Conservation (phyloP, 306 rosid genomes). For the Acacia melanoxylon region DNA sequence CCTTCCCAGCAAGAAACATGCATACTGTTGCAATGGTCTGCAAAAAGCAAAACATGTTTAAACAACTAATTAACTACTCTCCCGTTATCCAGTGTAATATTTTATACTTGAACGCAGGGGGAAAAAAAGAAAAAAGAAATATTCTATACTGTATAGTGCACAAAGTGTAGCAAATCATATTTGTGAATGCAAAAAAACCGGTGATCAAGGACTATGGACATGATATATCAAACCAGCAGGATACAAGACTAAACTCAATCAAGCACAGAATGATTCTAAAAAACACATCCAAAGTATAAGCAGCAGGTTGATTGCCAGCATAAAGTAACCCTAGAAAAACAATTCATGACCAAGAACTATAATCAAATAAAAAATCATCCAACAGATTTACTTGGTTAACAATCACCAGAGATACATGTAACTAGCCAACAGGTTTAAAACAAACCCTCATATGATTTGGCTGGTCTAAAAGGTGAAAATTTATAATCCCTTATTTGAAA, state of each 20-base stretch:
- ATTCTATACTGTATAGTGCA: conserved; percentile 2
- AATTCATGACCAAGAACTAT: background rate
- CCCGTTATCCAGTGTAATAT: background rate
- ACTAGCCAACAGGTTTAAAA: background rate
- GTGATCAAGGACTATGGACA: conserved; percentile 1
- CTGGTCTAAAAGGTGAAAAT: conserved; percentile 11
- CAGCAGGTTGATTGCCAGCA: conserved; percentile 11
- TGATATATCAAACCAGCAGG: background rate
- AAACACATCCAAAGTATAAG: conserved; percentile 1
- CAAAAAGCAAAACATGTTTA: conserved; percentile 35
- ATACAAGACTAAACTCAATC: conserved; percentile 4
- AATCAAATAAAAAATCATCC: background rate
- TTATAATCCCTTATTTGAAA: conserved; percentile 2
- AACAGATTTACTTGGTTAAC: background rate
- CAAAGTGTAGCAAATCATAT: conserved; percentile 4
- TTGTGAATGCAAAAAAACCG: background rate
- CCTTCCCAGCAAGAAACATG: conserved; percentile 99
- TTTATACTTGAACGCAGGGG: background rate
- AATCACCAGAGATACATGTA: background rate
- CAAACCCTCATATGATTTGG: background rate
- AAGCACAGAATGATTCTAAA: background rate
- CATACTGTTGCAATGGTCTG: conserved; percentile 97
- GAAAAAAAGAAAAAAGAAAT: background rate
- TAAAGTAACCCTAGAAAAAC: background rate
- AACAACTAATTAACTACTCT: conserved; percentile 23